These are phyloP conservation scores for Phoma sp. DNA, from an alignment of 2,329 filamentous ascomycete species.

Conservation along the genomic window DNA sequence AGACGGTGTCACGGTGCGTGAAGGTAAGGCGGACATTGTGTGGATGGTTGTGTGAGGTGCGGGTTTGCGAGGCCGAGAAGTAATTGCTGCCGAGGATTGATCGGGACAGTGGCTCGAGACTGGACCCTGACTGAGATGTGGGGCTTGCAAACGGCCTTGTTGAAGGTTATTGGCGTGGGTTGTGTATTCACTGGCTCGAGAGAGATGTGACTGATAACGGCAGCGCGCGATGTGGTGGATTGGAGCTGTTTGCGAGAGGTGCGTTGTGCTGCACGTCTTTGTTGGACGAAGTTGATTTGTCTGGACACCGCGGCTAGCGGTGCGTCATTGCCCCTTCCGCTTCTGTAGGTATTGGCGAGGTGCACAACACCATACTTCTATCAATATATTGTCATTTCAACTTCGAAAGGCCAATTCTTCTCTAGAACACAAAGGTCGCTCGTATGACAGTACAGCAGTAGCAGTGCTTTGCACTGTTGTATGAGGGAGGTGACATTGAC, in stretches of 20 bases:
- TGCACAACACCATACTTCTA: constrained; percentile 11
- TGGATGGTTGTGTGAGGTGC: not conserved
- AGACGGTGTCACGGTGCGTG: constrained; percentile 28
- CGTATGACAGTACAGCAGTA: no score
- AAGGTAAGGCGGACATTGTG: constrained; percentile 23
- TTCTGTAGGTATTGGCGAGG: not conserved
- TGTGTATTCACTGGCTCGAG: no score
- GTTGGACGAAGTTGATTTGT: constrained; percentile 45
- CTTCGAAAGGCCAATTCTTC: not conserved
- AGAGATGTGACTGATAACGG: not conserved
- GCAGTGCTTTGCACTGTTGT: not conserved
- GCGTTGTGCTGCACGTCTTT: constrained; percentile 38
- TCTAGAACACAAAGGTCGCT: not conserved
- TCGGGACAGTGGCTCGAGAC: constrained; percentile 1
- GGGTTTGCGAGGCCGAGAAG: not conserved
- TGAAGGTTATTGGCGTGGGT: not conserved
- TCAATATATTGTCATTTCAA: not conserved
- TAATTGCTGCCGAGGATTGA: not conserved
- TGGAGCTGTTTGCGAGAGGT: not conserved
- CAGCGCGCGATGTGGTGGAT: no score
- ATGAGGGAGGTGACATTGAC: not conserved
- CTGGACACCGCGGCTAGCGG: constrained; percentile 11
- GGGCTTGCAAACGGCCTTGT: constrained; percentile 3
- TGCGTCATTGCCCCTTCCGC: constrained; percentile 15
- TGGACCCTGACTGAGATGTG: constrained; percentile 8